phyloP scores from a whole-genome alignment of 2,329 filamentous ascomycete species.

The Penicillium sp. region DNA sequence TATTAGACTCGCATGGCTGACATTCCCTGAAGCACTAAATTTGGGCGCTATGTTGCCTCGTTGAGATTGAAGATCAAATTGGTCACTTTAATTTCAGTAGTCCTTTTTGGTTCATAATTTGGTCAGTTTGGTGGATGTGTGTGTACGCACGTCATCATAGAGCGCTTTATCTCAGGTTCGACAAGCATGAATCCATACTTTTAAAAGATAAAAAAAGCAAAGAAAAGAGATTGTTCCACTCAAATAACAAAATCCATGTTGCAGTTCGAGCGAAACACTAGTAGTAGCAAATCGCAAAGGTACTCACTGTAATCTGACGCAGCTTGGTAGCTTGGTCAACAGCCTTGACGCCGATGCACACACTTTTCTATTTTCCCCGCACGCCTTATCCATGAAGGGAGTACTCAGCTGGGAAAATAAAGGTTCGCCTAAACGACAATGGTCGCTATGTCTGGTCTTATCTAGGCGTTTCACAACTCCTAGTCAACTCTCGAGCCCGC shows the following conservation, averaged over 20 bases:
- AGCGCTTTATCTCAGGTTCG: background rate
- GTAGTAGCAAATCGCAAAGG: conserved; percentile 5
- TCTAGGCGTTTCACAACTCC: background rate
- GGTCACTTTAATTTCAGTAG: too few species aligned
- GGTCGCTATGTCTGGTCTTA: background rate
- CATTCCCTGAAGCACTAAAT: conserved; percentile 13
- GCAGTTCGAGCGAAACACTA: background rate
- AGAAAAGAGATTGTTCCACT: background rate
- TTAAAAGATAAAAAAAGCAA: background rate
- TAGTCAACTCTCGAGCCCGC: background rate
- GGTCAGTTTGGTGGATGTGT: background rate
- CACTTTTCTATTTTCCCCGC: conserved; percentile 5
- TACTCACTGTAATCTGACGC: conserved; percentile 1
- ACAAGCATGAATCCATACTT: background rate
- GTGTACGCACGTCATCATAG: background rate
- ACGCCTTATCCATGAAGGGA: too few species aligned
- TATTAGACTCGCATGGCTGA: background rate
- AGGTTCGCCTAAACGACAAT: too few species aligned
- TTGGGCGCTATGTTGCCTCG: too few species aligned
- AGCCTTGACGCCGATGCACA: conserved; percentile 1
- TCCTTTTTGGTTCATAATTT: background rate
- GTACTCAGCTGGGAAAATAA: too few species aligned
- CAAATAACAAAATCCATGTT: background rate
- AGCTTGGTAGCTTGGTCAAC: background rate
- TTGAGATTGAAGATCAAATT: background rate